Conservation (phyloP, 2,329 filamentous ascomycete species). For the Emericellopsis cladophorae region DNA sequence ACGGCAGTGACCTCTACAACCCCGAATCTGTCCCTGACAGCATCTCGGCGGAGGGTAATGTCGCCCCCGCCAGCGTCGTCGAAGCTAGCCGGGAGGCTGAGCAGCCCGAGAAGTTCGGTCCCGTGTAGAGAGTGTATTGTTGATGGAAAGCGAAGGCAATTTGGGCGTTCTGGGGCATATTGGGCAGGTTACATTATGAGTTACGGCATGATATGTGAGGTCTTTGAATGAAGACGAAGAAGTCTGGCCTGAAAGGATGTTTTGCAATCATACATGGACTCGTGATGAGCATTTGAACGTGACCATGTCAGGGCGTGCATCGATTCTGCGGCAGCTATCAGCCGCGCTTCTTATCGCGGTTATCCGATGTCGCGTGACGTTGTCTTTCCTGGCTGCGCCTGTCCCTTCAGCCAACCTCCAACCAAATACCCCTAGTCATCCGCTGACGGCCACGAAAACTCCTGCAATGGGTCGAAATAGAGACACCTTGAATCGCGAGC, state of each 20-base stretch:
- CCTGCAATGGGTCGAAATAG: neutral
- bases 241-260: no score
- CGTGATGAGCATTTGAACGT: no score
- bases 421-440: neutral
- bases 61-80: slow-evolving; percentile 26
- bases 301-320: no score
- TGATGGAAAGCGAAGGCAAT: neutral
- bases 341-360: no score
- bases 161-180: no score
- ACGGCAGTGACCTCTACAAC: slow-evolving; percentile 25
- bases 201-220: no score
- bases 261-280: no score
- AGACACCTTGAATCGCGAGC: neutral
- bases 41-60: slow-evolving; percentile 25
- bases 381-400: neutral
- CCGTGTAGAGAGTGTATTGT: neutral
- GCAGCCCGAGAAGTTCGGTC: neutral
- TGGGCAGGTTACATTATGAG: no score
- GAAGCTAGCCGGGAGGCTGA: slow-evolving; percentile 18
- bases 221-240: no score
- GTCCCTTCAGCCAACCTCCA: neutral
- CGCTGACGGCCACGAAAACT: neutral
- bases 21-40: slow-evolving; percentile 28
- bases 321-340: no score
- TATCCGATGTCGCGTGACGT: no score